Evolutionary conservation across 164 flowering plant genomes (phyloP), one percentile per base, ranked within the genome.

Genomic region (Macadamia tetraphylla): DNA sequence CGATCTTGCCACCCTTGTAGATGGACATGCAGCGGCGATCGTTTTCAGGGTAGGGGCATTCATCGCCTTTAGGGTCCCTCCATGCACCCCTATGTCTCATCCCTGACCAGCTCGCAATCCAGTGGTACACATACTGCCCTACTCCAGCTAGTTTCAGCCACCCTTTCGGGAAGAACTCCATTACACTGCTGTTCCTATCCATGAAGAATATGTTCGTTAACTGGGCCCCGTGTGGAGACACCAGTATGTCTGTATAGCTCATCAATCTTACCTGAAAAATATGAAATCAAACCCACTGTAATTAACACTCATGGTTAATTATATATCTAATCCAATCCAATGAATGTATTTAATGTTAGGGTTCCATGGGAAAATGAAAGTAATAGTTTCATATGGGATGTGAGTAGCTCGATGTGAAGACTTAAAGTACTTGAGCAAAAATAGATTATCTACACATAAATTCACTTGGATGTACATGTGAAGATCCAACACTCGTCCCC

Each of bases 81-180:
- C 94, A 92, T 2, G 87, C 87, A 6, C 96, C 96, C 62, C 81
- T 70, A 77, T 90, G 92, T 31, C 69, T 81, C 91, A 92, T 88
- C 29, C 87, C 87, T 0, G 86, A 79, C 85, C 86, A 80, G 69
- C 80, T 79, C 6, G 88, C 84, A 0, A 83, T 60, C 88, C 85
- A 86, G 55, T 81, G 88, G 72, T 58, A 82, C 9, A 88, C 91
- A 59, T 66, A 86, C 77, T 90, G 92, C 15, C 96, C 92, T 0
- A 82, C 84, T 0, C 94, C 96, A 3, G 91, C 92, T 0, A 85
- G 80, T 53, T 87, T 79, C 3, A 85, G 72, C 94, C 94, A 90
- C 1, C 98, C 96, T 62, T 87, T 88, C 4, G 94, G 96, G 69
- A 82, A 92, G 72, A 92, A 85, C 75, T 92, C 96, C 91, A 92